Evolutionary conservation across 2,329 filamentous ascomycete species (phyloP), one percentile per base, ranked within the genome.

Genomic region (Alternaria brassicae): DNA sequence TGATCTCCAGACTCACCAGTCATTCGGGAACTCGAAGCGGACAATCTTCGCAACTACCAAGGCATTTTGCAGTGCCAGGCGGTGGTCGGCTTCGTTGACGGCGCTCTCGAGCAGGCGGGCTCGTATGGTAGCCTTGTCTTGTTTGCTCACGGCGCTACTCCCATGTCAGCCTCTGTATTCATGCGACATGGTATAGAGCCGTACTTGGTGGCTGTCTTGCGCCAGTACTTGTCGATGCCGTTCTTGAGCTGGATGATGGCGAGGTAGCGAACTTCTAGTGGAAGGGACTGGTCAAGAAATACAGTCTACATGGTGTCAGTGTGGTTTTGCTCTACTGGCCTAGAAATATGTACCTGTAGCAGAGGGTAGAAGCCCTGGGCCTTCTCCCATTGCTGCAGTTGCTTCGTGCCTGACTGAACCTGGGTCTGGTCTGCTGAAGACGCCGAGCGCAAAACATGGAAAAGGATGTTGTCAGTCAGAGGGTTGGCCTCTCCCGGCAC

Each of bases 191-290:
- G 27, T 28, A 34, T 34, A 32, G 17, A 23, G 25, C 15, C 53
- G 54, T 86, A 85, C 74, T 89, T 88, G 56, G 90, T 86, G 49
- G 91, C 88, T 32, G 91, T 91, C 74, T 84, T 92, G 73, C 95
- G 86, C 95, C 95, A 99, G 78, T 93, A 92, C 75, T 90, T 93
- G 76, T 98, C 94, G 78, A 98, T 93, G 55, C 93, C 95, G 77
- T 98, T 97, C 77, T 98, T 98, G 53, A 99, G 84, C 75, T 97
- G 91, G 67, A 98, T 97, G 58, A 98, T 88, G 54, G 94, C 91
- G 10, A 97, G 88, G 72, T 96, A 93, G 61, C 95, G 91, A 53
- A 94, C 86, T 71, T 96, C 89, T 58, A 87, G 80, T 1, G 92
- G 91, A 1, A 96, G 81, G 2, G 88, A 87, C 61, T 88, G 88